These are phyloP conservation scores for Cyclotella cryptica DNA, from an alignment of 108 stramenopile species.

Conservation along the genomic window DNA sequence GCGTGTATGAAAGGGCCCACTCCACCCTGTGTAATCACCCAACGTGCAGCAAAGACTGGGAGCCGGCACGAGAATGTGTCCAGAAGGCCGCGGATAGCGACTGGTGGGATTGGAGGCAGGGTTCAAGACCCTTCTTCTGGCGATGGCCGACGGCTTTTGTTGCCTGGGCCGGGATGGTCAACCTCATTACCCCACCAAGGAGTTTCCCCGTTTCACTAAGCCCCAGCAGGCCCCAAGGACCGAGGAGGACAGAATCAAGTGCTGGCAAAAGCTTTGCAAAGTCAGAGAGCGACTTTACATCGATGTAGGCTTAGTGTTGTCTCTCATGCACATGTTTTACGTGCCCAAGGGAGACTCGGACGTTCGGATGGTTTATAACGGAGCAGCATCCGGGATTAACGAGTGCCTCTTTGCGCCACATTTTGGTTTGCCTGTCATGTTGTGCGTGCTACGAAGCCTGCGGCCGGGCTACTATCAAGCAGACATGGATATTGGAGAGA, in stretches of 20 bases:
- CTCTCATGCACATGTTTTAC: slow-evolving; percentile 37
- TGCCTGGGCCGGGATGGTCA: slow-evolving; percentile 31
- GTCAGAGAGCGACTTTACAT: slow-evolving; percentile 22
- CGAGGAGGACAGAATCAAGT: background rate
- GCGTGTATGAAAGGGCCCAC: background rate
- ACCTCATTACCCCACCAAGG: too few relatives aligned
- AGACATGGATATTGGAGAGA: slow-evolving; percentile 59
- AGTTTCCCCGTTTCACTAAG: too few relatives aligned
- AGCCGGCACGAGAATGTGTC: slow-evolving; percentile 29
- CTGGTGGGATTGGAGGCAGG: too few relatives aligned
- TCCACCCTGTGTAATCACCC: background rate
- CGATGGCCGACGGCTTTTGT: slow-evolving; percentile 28
- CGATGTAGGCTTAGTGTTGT: background rate
- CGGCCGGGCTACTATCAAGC: slow-evolving; percentile 29
- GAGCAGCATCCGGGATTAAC: too few relatives aligned
- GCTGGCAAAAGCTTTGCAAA: slow-evolving; percentile 16
- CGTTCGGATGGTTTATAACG: slow-evolving; percentile 51
- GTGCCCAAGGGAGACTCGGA: slow-evolving; percentile 57
- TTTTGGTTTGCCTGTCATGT: too few relatives aligned
- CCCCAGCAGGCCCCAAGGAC: too few relatives aligned
- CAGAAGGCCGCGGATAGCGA: background rate
- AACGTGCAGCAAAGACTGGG: too few relatives aligned
- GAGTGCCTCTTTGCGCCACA: slow-evolving; percentile 33
- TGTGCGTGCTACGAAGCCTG: too few relatives aligned
- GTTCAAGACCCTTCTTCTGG: too few relatives aligned